A percentile compares a stretch with the other conserved stretches of the same genome.
These are phyloP conservation scores for Talaromyces nanjingensis DNA, from an alignment of 495 filamentous ascomycete genomes.

Conservation along the genomic window DNA sequence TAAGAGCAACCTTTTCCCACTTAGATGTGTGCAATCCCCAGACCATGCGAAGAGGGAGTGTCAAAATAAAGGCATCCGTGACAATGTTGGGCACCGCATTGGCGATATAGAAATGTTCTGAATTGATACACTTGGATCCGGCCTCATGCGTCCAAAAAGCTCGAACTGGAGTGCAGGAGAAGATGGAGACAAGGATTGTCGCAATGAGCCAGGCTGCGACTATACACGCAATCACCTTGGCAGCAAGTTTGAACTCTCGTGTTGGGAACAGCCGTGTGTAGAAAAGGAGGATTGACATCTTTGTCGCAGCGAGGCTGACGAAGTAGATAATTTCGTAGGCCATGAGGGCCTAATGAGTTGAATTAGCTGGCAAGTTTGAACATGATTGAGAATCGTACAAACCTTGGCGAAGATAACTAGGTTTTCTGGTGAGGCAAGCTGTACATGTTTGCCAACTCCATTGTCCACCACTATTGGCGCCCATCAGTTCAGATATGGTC, in stretches of 20 bases:
- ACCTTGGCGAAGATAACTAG: too few relatives aligned
- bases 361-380: too few relatives aligned
- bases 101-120: too few relatives aligned
- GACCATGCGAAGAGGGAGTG: too few relatives aligned
- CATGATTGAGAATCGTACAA: too few relatives aligned
- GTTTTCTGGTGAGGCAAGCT: too few relatives aligned
- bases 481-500: too few relatives aligned
- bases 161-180: slow-evolving; percentile 28
- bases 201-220: slow-evolving; percentile 27
- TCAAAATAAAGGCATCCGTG: too few relatives aligned
- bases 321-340: slow-evolving; percentile 10
- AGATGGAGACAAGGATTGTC: slow-evolving; percentile 22
- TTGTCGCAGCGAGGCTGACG: slow-evolving; percentile 13
- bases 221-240: slow-evolving; percentile 20
- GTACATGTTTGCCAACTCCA: too few relatives aligned
- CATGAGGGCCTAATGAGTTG: not conserved
- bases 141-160: slow-evolving; percentile 22
- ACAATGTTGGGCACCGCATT: too few relatives aligned
- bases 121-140: too few relatives aligned
- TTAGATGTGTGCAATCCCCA: slow-evolving; percentile 26
- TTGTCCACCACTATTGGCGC: too few relatives aligned
- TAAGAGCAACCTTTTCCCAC: slow-evolving; percentile 29
- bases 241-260: slow-evolving; percentile 19
- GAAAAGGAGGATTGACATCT: slow-evolving; percentile 37
- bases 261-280: slow-evolving; percentile 31